Evolutionary conservation across 495 filamentous ascomycete genomes (phyloP).

Genomic region (Pseudevernia furfuracea): DNA sequence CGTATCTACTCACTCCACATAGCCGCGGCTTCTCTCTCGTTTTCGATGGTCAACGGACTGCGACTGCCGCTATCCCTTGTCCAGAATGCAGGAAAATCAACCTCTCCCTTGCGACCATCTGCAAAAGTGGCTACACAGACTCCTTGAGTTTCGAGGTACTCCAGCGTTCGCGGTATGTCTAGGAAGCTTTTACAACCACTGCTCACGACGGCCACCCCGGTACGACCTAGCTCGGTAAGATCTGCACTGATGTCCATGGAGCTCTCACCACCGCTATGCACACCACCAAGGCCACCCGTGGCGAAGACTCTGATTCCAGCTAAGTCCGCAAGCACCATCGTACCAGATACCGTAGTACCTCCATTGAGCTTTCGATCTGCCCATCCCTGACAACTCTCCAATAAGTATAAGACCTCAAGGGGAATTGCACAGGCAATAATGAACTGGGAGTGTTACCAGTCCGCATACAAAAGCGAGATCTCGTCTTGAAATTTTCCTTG

Average conservation of each 20-base stretch:
- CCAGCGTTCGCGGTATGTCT: constrained; percentile 82
- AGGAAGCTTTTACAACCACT: constrained; percentile 94
- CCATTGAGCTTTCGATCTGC: constrained; percentile 63
- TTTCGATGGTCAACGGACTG: constrained; percentile 65
- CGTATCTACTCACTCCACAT: constrained; percentile 58
- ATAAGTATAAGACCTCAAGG: neutral
- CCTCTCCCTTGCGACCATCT: constrained; percentile 56
- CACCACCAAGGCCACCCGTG: constrained; percentile 71
- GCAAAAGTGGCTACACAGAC: constrained; percentile 82
- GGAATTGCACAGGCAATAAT: neutral
- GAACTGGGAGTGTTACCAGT: constrained; percentile 45
- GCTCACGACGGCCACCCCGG: constrained; percentile 78
- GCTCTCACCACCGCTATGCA: constrained; percentile 81
- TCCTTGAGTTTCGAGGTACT: constrained; percentile 92
- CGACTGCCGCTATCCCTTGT: constrained; percentile 71
- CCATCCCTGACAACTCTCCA: constrained; percentile 42
- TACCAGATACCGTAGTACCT: constrained; percentile 87
- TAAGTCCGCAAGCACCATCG: constrained; percentile 79
- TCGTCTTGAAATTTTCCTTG: constrained; percentile 75
- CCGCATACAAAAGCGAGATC: constrained; percentile 79
- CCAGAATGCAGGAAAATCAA: constrained; percentile 89
- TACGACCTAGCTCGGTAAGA: constrained; percentile 88
- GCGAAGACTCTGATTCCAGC: constrained; percentile 92
- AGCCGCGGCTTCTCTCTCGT: constrained; percentile 74
- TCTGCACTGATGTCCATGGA: constrained; percentile 86